phyloP scores from a whole-genome alignment of 108 stramenopile species.

The Skeletonema marinoi region DNA sequence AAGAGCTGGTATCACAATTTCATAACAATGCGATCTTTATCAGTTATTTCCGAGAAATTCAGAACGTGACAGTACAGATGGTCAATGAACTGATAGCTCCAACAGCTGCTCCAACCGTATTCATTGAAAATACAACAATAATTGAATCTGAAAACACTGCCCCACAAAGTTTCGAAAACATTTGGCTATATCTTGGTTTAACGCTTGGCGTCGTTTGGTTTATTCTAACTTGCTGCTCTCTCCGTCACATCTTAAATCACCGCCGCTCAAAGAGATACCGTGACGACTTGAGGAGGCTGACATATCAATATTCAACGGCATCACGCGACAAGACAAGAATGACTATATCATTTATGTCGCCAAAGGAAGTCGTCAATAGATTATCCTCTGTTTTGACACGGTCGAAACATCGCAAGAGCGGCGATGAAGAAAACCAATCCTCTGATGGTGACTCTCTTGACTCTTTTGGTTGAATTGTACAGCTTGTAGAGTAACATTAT shows the following conservation, averaged over 20 bases:
- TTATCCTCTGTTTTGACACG: too few relatives aligned
- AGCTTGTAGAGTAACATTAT: too few relatives aligned
- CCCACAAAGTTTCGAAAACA: neutral
- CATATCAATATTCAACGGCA: neutral
- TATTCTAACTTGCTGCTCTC: constrained; percentile 4
- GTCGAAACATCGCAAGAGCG: too few relatives aligned
- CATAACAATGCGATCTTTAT: constrained; percentile 17
- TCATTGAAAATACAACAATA: neutral
- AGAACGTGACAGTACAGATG: constrained; percentile 1
- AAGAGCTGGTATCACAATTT: neutral
- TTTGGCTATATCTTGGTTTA: constrained; percentile 7
- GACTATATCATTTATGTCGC: too few relatives aligned
- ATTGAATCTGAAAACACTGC: constrained; percentile 11
- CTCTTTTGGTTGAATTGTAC: too few relatives aligned
- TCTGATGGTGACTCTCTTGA: too few relatives aligned
- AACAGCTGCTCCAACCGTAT: constrained; percentile 8
- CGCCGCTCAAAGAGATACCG: neutral
- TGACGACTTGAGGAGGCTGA: neutral
- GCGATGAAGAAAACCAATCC: too few relatives aligned
- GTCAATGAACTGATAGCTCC: constrained; percentile 13
- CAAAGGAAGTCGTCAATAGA: too few relatives aligned
- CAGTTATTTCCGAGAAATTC: constrained; percentile 15
- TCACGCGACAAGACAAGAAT: neutral
- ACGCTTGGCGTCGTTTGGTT: constrained; percentile 20
- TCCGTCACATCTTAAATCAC: constrained; percentile 1